Conservation (phyloP, 148 eudicot species). For the Fagopyrum tataricum region DNA sequence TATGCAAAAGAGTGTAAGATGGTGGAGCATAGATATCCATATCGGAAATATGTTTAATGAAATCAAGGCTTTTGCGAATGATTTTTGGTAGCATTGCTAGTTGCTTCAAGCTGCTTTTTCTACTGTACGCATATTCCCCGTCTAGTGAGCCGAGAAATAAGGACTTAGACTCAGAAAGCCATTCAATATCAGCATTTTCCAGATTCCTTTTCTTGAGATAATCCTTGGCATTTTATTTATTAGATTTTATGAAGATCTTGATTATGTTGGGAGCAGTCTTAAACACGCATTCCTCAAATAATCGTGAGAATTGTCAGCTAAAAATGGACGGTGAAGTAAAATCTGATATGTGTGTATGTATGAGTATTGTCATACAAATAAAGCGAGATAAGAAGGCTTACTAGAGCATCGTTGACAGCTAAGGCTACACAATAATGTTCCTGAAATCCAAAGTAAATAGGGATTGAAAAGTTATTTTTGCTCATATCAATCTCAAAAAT, state of each 20-base stretch:
- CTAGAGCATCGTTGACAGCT: conserved; percentile 73
- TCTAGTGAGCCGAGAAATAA: too few species aligned
- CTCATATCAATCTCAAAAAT: neutral
- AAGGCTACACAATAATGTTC: conserved; percentile 89
- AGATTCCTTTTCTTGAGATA: too few species aligned
- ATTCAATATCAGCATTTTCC: too few species aligned
- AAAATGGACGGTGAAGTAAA: neutral
- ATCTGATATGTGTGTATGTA: neutral
- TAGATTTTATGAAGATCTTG: too few species aligned
- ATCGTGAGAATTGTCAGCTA: neutral
- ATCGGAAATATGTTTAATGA: neutral
- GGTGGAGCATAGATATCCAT: conserved; percentile 3
- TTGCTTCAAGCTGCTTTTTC: too few species aligned
- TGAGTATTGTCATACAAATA: neutral
- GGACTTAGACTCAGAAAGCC: too few species aligned
- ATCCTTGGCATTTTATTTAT: too few species aligned
- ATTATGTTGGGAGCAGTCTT: too few species aligned
- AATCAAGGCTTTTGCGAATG: neutral
- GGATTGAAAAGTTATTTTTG: neutral
- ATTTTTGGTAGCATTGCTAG: too few species aligned
- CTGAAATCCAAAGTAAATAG: conserved; percentile 30
- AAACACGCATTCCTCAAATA: too few species aligned
- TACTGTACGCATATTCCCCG: too few species aligned
- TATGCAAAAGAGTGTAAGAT: neutral
- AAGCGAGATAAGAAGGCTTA: conserved; percentile 27